Conservation (phyloP, 2,329 filamentous ascomycete species). For the Exophiala viscosa region DNA sequence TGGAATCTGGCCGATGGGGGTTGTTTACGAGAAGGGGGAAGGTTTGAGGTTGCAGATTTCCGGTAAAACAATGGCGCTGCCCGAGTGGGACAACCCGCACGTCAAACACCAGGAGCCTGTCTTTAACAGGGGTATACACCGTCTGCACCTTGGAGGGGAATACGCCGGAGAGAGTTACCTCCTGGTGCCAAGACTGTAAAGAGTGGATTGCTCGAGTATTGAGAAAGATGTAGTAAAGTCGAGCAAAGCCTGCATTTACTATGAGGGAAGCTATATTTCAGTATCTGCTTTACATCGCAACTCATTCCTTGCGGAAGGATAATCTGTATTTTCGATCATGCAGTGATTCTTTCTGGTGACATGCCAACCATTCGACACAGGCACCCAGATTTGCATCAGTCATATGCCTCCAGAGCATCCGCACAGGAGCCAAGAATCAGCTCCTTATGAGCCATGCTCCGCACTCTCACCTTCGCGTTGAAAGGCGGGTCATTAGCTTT, state of each 20-base stretch:
- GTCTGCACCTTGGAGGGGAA: constrained; percentile 9
- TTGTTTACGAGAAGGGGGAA: constrained; percentile 47
- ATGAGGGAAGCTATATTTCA: too few species aligned
- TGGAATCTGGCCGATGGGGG: constrained; percentile 47
- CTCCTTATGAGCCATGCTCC: neutral
- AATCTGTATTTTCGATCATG: too few species aligned
- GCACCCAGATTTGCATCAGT: neutral
- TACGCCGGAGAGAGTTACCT: constrained; percentile 10
- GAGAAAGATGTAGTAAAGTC: neutral
- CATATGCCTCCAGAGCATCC: neutral
- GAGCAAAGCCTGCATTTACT: too few species aligned
- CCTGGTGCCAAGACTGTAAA: constrained; percentile 7
- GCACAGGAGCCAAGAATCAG: neutral
- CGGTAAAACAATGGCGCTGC: constrained; percentile 15
- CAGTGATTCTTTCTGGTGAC: neutral
- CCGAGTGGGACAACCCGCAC: constrained; percentile 16
- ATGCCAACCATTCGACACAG: neutral
- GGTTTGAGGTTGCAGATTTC: constrained; percentile 9
- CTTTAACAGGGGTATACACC: constrained; percentile 11
- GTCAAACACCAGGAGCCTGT: constrained; percentile 6
- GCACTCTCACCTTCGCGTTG: neutral
- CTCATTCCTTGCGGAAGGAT: too few species aligned
- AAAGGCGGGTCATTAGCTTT: neutral
- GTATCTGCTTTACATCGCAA: too few species aligned
- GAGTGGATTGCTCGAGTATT: too few species aligned